Base-by-base conservation (phyloP, 2,329 filamentous ascomycete species). In the Beauveria scarabaeidicola region DNA sequence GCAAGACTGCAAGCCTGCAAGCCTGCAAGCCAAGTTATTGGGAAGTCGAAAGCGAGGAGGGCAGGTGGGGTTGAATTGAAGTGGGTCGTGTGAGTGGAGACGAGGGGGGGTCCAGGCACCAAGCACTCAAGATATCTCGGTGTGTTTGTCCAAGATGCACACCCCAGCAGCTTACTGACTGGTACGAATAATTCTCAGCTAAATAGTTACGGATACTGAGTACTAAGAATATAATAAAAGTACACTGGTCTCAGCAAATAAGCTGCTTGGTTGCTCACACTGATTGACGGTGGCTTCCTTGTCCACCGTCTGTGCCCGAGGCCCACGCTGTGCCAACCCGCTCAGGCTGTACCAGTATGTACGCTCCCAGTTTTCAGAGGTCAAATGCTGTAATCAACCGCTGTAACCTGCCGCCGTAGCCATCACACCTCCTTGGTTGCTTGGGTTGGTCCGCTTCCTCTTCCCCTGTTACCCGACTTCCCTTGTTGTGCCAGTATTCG, bases 1-100 rank as follows among this genome's bases (percentile, higher is more conserved):
- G 43, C 19, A 46, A 48, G 47, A 11, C 21, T 52, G 19, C 17
- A 19, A 11, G 23, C 23, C 43, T 7, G 5, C 10, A 46, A 48
- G 47, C 32, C 21, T 41, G 32, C 10, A 15, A n/a, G 38, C 23
- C 32, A 5, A 5, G 32, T 15, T 36, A 36, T 36, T 36, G 32
- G 40, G n/a, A 19, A 19, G 40, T 19, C 15, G 40, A 32, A 46
- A 55, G 52, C 38, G 32, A 44, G 38, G 51, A 40, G 51, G 36
- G 15, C 13, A 43, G 36, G 38, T 44, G 38, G 38, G 25, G 23
- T 15, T 15, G 25, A 13, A 2, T 6, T 36, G 27, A 21, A 27
- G 47, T 54, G 58, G 51, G 10, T 29, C 25, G 36, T 36, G 47
- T 36, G 23, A 36, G 50, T 40, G 60, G 54, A 59, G 41, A 56